Evolutionary conservation across 2,329 filamentous ascomycete genomes (phyloP), one percentile per base, ranked within the genome.

Genomic region (Fonsecaea nubica): DNA sequence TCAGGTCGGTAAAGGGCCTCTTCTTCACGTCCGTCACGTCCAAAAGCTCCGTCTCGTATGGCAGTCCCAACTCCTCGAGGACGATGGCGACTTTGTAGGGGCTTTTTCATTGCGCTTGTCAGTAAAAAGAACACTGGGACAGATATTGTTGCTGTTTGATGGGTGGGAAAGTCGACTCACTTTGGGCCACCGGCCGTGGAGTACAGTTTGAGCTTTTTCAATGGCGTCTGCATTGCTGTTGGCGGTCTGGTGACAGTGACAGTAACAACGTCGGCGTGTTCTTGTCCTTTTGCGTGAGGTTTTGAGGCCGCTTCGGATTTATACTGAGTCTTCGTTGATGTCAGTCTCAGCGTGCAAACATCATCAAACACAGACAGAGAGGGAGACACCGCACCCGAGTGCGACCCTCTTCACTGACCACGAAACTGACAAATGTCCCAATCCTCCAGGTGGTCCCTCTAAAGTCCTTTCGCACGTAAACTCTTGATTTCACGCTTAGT

Each of bases 51-150:
- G 13, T 69, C 64, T 77, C 72, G 58, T 74, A 78, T 2, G 77
- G 77, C 3, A 79, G 6, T 8, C 64, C 63, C 8, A 79, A 75
- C 32, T 77, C 74, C 35, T 76, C 69, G n/a, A 79, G 70, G 58
- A 77, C 54, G 50, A 76, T 73, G 40, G 66, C 73, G 42, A 77
- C 73, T 63, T 77, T 76, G 67, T 71, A 53, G 3, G 70, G 70
- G 38, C 69, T 73, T 38, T 38, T 32, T 32, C 30, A 32, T 25
- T 25, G 30, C 30, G 35, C 12, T 5, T n/a, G 38, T 42, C 13
- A 42, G 38, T 4, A 42, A 12, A 42, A n/a, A 42, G 2, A 42
- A 42, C 6, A 4, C 35, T 12, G 12, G 12, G 38, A 42, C 38
- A 42, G 15, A 1, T 25, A 2, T 25, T 25, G 25, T 25, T 25